Base-by-base conservation (phyloP, 768 basidiomycete species). In the Pleurotus cornucopiae region DNA sequence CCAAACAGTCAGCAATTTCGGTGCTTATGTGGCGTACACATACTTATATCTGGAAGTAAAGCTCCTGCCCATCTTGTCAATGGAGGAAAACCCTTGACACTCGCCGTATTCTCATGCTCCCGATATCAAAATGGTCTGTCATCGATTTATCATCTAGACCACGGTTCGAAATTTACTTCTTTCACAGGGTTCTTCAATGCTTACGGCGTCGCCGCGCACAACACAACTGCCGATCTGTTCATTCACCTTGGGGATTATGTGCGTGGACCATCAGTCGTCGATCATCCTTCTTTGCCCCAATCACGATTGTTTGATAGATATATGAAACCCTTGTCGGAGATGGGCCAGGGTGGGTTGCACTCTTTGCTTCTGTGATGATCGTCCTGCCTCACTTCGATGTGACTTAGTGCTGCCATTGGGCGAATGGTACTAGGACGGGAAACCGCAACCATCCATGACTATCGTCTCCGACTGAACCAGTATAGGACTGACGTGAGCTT, bases 61-160 rank as follows among this genome's bases (percentile, higher is more conserved):
- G 80, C 80, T 7, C 74, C 78, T 3, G 77, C 79, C 1, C 60
- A 69, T 4, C 43, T 64, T 46, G 75, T 85, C 34, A 79, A 83
- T 64, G 73, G 76, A n/a, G 81, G 82, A 4, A 76, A 77, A 43
- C 77, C 77, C 7, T 57, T 82, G 26, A 76, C 75, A 1, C 63
- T 85, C n/a, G 82, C 81, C 0, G 78, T 84, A 2, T 84, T 83
- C 66, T 82, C 80, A 5, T 84, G 82, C 63, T 81, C 81, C 3
- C 78, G 78, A 54, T 81, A 69, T 61, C 82, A 80, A 65, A 68
- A 71, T 41, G 79, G 80, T 75, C 52, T 20, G 67, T 60, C 49
- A 4, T 14, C 48, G 34, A 7, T 23, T 4, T 38, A 11, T 23
- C 14, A 49, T 25, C 18, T 18, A 18, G 11, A 14, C 51, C n/a